Conservation (phyloP, 345 rosid genomes). For the Odontarrhena argentea region DNA sequence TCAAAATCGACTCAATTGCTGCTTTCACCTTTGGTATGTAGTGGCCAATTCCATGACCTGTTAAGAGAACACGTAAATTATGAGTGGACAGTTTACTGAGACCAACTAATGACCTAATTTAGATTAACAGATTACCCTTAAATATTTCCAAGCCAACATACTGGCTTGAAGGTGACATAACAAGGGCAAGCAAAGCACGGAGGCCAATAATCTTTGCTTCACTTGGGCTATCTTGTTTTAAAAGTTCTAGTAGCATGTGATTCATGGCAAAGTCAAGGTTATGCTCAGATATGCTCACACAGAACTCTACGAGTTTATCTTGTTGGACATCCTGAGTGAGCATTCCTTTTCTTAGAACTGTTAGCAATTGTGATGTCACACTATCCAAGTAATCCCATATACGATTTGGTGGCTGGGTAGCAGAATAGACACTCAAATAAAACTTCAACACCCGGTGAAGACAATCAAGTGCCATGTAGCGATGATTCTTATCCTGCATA, state of each 20-base stretch:
- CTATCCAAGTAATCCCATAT: constrained; percentile 98
- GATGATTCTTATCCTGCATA: constrained; percentile 94
- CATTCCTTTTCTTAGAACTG: constrained; percentile 85
- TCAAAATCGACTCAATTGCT: constrained; percentile 91
- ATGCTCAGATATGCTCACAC: constrained; percentile 96
- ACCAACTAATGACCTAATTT: constrained; percentile 25
- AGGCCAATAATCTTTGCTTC: constrained; percentile 98
- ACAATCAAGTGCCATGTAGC: constrained; percentile 95
- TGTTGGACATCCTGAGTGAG: constrained; percentile 97
- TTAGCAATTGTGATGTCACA: constrained; percentile 93
- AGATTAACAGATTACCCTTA: constrained; percentile 57
- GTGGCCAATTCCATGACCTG: constrained; percentile 86
- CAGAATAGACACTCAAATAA: constrained; percentile 93
- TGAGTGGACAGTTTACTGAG: neutral
- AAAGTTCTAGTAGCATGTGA: constrained; percentile 93
- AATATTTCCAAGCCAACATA: constrained; percentile 88
- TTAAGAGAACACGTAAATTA: constrained; percentile 30
- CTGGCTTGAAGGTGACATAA: constrained; percentile 87
- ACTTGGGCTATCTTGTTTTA: constrained; percentile 91
- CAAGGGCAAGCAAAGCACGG: constrained; percentile 92
- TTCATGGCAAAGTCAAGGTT: constrained; percentile 99
- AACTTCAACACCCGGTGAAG: constrained; percentile 97
- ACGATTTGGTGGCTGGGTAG: constrained; percentile 88
- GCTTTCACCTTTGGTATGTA: constrained; percentile 97
- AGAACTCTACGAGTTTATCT: constrained; percentile 96